phyloP scores from a whole-genome alignment of 352 stramenopile genomes.

The Salisapilia sapeloensis region DNA sequence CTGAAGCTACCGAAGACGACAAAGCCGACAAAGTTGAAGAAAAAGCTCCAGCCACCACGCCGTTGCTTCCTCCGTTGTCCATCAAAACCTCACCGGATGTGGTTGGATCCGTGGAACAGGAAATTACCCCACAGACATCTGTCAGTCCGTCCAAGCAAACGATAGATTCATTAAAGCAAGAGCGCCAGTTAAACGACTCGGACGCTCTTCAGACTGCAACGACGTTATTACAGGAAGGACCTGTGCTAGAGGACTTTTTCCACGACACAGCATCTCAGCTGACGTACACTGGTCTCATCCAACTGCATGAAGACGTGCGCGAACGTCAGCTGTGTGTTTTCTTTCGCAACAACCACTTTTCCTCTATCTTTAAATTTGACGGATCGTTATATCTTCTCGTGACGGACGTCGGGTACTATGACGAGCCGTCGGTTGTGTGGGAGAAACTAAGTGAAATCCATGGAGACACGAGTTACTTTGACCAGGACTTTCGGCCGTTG shows the following conservation, averaged over 20 bases:
- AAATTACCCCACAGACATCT: slow-evolving; percentile 13
- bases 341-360: slow-evolving; percentile 99
- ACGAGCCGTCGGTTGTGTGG: slow-evolving; percentile 88
- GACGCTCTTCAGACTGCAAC: slow-evolving; percentile 39
- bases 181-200: slow-evolving; percentile 53
- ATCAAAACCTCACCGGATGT: slow-evolving; percentile 22
- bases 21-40: slow-evolving; percentile 2
- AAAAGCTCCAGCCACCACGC: slow-evolving; percentile 1
- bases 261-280: slow-evolving; percentile 83
- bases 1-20: slow-evolving; percentile 4
- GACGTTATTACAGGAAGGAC: slow-evolving; percentile 53
- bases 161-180: slow-evolving; percentile 53
- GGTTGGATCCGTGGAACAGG: no score
- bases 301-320: slow-evolving; percentile 84
- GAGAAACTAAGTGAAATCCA: slow-evolving; percentile 88
- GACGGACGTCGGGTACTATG: slow-evolving; percentile 93
- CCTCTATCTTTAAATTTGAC: slow-evolving; percentile 90
- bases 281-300: slow-evolving; percentile 87
- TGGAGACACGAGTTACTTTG: slow-evolving; percentile 63
- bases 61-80: slow-evolving; percentile 8
- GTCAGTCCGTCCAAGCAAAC: slow-evolving; percentile 57
- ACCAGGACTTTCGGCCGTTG: slow-evolving; percentile 41
- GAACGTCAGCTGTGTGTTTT: slow-evolving; percentile 90
- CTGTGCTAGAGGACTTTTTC: slow-evolving; percentile 84
- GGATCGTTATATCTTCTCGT: slow-evolving; percentile 90